phyloP scores from a whole-genome alignment of 2,329 filamentous ascomycete genomes.

The Microthyrium microscopicum region DNA sequence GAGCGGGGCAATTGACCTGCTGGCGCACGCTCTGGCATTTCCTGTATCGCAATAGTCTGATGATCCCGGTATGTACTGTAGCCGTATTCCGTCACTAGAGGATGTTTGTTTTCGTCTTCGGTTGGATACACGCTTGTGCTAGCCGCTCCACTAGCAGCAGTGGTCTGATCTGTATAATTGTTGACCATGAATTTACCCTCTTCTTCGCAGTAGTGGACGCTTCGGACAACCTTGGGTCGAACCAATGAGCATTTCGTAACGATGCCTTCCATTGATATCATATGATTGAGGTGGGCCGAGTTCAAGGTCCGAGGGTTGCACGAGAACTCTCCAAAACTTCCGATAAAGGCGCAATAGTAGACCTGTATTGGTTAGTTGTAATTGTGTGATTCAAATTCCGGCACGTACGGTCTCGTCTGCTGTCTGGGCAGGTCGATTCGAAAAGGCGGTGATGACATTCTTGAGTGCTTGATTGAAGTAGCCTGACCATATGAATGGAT shows the following conservation, averaged over 20 bases:
- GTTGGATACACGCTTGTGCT: slow-evolving; percentile 88
- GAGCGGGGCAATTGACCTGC: slow-evolving; percentile 88
- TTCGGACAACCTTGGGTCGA: slow-evolving; percentile 92
- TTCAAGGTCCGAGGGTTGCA: slow-evolving; percentile 90
- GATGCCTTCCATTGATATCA: slow-evolving; percentile 95
- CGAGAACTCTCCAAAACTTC: slow-evolving; percentile 85
- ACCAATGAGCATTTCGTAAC: slow-evolving; percentile 93
- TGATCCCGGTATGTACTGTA: slow-evolving; percentile 93
- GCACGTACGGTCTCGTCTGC: slow-evolving; percentile 51
- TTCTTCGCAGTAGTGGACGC: slow-evolving; percentile 86
- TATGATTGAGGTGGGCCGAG: slow-evolving; percentile 79
- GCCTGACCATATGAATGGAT: slow-evolving; percentile 74
- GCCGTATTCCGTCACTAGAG: slow-evolving; percentile 86
- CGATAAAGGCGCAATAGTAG: slow-evolving; percentile 95
- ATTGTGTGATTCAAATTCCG: background rate
- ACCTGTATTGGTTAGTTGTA: slow-evolving; percentile 12
- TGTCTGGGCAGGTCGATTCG: slow-evolving; percentile 59
- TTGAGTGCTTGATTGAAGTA: slow-evolving; percentile 87
- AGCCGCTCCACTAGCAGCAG: slow-evolving; percentile 73
- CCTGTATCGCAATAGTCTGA: slow-evolving; percentile 94
- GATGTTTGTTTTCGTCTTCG: slow-evolving; percentile 83
- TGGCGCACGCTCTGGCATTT: slow-evolving; percentile 95
- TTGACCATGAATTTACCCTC: slow-evolving; percentile 76
- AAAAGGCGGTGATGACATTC: slow-evolving; percentile 66
- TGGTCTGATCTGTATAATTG: slow-evolving; percentile 92